A percentile compares a stretch with the other conserved stretches of the same genome.
These are phyloP conservation scores for Sugiyamaella lignohabitans DNA, from an alignment of 805 yeast genomes.

Conservation along the genomic window DNA sequence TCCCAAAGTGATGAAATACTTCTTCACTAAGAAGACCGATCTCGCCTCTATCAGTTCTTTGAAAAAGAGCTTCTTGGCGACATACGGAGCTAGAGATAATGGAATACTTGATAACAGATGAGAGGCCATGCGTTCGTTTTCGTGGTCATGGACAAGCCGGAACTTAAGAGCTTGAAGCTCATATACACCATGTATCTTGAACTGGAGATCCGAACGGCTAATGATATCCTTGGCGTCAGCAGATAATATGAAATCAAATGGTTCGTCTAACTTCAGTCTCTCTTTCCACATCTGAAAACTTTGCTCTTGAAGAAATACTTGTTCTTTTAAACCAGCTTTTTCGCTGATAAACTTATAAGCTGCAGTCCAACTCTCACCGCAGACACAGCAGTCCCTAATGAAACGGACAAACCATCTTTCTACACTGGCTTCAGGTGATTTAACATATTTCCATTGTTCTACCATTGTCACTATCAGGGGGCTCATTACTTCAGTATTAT, in stretches of 20 bases:
- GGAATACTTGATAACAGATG: not conserved
- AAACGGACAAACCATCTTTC: slow-evolving; percentile 48
- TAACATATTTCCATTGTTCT: slow-evolving; percentile 64
- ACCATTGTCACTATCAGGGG: slow-evolving; percentile 51
- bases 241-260: slow-evolving; percentile 13
- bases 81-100: not conserved
- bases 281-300: too few relatives aligned
- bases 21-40: not conserved
- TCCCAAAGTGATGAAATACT: not conserved
- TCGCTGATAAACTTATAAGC: slow-evolving; percentile 8
- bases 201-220: slow-evolving; percentile 6
- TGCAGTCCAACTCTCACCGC: slow-evolving; percentile 51
- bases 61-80: not conserved
- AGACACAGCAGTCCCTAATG: slow-evolving; percentile 40
- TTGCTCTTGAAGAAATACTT: not conserved
- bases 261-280: slow-evolving; percentile 2
- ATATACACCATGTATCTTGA: slow-evolving; percentile 1
- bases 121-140: not conserved
- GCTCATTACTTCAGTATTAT: slow-evolving; percentile 37
- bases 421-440: slow-evolving; percentile 27
- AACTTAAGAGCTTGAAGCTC: slow-evolving; percentile 13
- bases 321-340: not conserved
- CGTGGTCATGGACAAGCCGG: slow-evolving; percentile 1
- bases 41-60: not conserved
- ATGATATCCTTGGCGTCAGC: not conserved